phyloP scores from a whole-genome alignment of 345 rosid species.

The Populus nigra region DNA sequence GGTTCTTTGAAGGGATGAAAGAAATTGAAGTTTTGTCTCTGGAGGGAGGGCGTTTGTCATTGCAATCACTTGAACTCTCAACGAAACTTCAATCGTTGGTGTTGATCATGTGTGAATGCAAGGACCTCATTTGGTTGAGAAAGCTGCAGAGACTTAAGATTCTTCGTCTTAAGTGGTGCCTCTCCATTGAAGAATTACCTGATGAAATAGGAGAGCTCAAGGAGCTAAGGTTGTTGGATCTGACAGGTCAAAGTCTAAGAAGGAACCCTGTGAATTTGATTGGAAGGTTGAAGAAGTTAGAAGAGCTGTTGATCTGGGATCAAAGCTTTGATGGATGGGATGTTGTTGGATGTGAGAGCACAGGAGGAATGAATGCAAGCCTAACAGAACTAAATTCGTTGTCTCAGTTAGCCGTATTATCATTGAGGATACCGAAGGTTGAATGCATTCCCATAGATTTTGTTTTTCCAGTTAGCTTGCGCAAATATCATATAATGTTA shows the following conservation, averaged over 20 bases:
- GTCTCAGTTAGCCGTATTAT: too few species aligned
- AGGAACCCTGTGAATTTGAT: too few species aligned
- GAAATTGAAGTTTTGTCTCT: background rate
- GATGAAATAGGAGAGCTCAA: background rate
- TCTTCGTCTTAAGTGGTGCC: background rate
- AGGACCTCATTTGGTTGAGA: background rate
- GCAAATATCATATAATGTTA: background rate
- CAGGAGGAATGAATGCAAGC: too few species aligned
- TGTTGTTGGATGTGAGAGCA: background rate
- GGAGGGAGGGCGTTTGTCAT: background rate
- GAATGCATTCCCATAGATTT: background rate
- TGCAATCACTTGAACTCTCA: background rate
- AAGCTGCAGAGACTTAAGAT: conserved; percentile 3
- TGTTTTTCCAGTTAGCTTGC: background rate
- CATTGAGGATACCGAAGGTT: too few species aligned
- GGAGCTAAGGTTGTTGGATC: conserved; percentile 6
- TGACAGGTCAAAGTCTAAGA: background rate
- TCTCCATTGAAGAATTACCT: conserved; percentile 5
- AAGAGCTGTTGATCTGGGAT: too few species aligned
- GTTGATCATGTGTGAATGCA: background rate
- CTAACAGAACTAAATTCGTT: too few species aligned
- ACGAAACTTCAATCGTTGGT: background rate
- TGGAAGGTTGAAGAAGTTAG: too few species aligned
- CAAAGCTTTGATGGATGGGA: too few species aligned
- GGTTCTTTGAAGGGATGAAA: background rate